Evolutionary conservation across 192 early-diverging fungal species (phyloP).

Genomic region (Mortierella antarctica): DNA sequence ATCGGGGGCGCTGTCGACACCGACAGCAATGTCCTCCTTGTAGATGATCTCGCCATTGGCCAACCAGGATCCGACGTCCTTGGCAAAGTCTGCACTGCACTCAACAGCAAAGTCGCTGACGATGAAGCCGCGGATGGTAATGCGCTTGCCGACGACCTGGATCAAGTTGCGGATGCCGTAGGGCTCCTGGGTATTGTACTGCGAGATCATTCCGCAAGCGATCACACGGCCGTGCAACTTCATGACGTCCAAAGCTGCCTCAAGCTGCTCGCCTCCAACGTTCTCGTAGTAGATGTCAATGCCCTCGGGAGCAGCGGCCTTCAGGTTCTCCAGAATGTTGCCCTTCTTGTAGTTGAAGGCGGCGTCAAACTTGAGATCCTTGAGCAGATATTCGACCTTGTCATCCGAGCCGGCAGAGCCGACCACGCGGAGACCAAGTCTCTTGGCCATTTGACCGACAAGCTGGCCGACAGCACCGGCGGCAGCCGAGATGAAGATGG

Average conservation of each 20-base stretch:
- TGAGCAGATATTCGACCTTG: conserved; percentile 74
- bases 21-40: conserved; percentile 42
- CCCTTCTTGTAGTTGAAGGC: conserved; percentile 91
- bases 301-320: conserved; percentile 73
- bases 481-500: conserved; percentile 80
- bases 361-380: conserved; percentile 74
- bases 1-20: conserved; percentile 55
- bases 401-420: conserved; percentile 82
- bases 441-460: conserved; percentile 85
- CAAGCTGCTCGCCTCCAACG: conserved; percentile 81
- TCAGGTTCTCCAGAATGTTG: conserved; percentile 58
- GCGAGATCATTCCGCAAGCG: conserved; percentile 80
- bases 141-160: conserved; percentile 64
- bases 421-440: conserved; percentile 75
- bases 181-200: conserved; percentile 67
- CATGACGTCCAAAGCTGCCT: conserved; percentile 72
- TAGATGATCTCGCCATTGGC: conserved; percentile 43
- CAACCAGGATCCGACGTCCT: conserved; percentile 48
- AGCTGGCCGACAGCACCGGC: conserved; percentile 80
- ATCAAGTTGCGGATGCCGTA: conserved; percentile 71
- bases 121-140: conserved; percentile 73
- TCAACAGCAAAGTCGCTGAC: conserved; percentile 52
- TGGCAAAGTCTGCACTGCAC: conserved; percentile 53
- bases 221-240: conserved; percentile 74
- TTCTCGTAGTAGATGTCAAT: conserved; percentile 91